Evolutionary conservation across 352 stramenopile species (phyloP).

Genomic region (Globisporangium perplexum): DNA sequence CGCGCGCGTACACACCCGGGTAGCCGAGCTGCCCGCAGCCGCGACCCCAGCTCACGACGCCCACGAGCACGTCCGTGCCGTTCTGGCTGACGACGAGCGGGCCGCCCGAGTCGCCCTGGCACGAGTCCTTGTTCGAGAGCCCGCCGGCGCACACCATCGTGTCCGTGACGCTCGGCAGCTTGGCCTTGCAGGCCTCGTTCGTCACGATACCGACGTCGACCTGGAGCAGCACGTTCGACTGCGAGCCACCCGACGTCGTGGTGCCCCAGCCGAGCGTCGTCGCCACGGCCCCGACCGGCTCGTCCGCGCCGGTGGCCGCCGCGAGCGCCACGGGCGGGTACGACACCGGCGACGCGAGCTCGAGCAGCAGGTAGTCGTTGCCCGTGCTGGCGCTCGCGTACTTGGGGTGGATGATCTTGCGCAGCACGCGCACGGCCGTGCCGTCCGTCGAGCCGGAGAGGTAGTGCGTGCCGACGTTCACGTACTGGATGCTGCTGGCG

Average conservation of each 20-base stretch:
- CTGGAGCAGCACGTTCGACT: slow-evolving; percentile 27
- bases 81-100: slow-evolving; percentile 25
- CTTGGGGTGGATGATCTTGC: slow-evolving; percentile 40
- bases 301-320: slow-evolving; percentile 10
- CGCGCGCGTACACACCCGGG: slow-evolving; percentile 49
- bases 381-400: slow-evolving; percentile 20
- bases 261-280: slow-evolving; percentile 24
- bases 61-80: slow-evolving; percentile 31
- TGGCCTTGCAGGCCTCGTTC: slow-evolving; percentile 26
- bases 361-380: slow-evolving; percentile 53
- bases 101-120: slow-evolving; percentile 53
- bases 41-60: slow-evolving; percentile 53
- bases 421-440: slow-evolving; percentile 40
- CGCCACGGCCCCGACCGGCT: slow-evolving; percentile 1
- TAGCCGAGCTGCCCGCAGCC: slow-evolving; percentile 33
- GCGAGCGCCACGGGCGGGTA: slow-evolving; percentile 25
- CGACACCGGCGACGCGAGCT: slow-evolving; percentile 29
- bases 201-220: slow-evolving; percentile 43
- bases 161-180: slow-evolving; percentile 22
- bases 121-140: slow-evolving; percentile 39
- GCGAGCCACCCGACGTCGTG: slow-evolving; percentile 13
- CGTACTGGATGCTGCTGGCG: slow-evolving; percentile 24
- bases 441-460: slow-evolving; percentile 33
- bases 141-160: slow-evolving; percentile 64
- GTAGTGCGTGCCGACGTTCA: slow-evolving; percentile 52